Conservation (phyloP, 768 basidiomycete genomes). For the Suillus variegatus region DNA sequence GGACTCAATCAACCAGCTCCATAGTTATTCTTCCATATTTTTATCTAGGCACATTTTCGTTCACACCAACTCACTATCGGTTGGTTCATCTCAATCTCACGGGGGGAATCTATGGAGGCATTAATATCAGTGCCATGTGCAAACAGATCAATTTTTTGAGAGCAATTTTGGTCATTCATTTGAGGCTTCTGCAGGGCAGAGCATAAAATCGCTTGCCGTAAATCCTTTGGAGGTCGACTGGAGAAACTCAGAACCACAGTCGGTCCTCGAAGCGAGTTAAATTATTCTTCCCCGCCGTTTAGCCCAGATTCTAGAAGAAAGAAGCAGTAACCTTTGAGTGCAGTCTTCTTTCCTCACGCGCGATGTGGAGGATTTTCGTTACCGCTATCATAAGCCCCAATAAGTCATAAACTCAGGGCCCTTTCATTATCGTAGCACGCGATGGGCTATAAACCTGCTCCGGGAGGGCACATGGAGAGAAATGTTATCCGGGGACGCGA, state of each 20-base stretch:
- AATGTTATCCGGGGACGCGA: not conserved
- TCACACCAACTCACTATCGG: not conserved
- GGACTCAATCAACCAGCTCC: not conserved
- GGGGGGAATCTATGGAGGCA: not conserved
- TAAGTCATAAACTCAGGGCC: too few relatives aligned
- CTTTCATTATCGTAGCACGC: not conserved
- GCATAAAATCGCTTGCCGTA: too few relatives aligned
- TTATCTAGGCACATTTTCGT: not conserved
- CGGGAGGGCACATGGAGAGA: not conserved
- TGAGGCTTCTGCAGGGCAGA: not conserved
- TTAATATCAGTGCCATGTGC: conserved; percentile 3
- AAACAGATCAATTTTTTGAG: not conserved
- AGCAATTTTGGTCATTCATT: not conserved
- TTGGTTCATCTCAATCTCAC: conserved; percentile 3
- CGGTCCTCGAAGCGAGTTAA: not conserved
- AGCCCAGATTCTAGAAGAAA: not conserved
- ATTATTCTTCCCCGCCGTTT: not conserved
- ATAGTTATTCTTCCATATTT: conserved; percentile 4
- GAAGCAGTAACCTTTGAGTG: not conserved
- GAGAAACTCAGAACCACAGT: not conserved
- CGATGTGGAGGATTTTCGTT: conserved; percentile 2
- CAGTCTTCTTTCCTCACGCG: not conserved
- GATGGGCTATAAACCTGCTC: not conserved
- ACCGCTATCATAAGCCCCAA: not conserved
- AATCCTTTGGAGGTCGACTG: not conserved